These are phyloP conservation scores for Isatis lusitanica DNA, from an alignment of 441 rosid genomes.

Conservation along the genomic window DNA sequence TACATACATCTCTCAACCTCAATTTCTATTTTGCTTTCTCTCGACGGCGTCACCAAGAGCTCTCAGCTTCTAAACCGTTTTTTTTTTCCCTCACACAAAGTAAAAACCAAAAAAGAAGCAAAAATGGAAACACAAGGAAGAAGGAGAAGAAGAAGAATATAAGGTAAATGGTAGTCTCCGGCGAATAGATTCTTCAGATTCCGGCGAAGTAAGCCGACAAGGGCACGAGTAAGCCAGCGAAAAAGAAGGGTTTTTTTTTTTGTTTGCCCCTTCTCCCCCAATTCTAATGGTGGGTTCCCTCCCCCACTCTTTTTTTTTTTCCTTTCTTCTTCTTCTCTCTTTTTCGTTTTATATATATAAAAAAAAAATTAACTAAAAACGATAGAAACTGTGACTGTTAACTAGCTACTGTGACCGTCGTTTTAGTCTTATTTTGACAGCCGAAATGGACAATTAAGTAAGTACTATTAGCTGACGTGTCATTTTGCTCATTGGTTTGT, in stretches of 20 bases:
- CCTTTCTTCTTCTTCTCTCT: not conserved
- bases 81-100: not conserved
- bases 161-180: slow-evolving; percentile 10
- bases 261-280: slow-evolving; percentile 6
- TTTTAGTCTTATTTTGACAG: slow-evolving; percentile 20
- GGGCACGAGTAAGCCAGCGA: slow-evolving; percentile 34
- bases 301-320: not conserved
- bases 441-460: not conserved
- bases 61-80: slow-evolving; percentile 12
- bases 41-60: slow-evolving; percentile 30
- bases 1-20: slow-evolving; percentile 56
- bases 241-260: slow-evolving; percentile 25
- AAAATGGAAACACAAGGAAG: not conserved
- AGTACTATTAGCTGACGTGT: slow-evolving; percentile 6
- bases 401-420: slow-evolving; percentile 18
- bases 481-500: not conserved
- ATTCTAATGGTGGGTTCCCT: slow-evolving; percentile 35
- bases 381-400: not conserved
- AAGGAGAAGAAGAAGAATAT: not conserved
- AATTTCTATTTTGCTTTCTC: slow-evolving; percentile 8
- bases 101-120: not conserved
- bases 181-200: slow-evolving; percentile 33
- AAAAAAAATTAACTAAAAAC: not conserved
- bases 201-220: slow-evolving; percentile 42
- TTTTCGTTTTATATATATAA: not conserved